These are phyloP conservation scores for Neckera pumila DNA, from an alignment of 225 moss, liverwort and hornwort genomes.

Conservation along the genomic window DNA sequence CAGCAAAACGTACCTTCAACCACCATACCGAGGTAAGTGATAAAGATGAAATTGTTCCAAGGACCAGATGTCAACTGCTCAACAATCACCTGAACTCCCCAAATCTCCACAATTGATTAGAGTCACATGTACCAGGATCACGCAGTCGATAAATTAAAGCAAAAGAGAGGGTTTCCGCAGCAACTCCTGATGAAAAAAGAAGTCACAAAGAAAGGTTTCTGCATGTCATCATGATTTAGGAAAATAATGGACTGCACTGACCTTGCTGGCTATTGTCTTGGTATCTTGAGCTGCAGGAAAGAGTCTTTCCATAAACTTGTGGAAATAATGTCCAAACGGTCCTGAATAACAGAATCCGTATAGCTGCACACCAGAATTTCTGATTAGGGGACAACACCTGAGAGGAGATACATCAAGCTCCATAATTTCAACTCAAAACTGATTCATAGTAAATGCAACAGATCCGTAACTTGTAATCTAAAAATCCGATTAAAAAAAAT, in stretches of 20 bases:
- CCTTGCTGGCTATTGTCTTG: conserved; percentile 78
- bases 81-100: conserved; percentile 54
- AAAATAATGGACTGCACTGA: background rate
- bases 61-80: conserved; percentile 96
- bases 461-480: background rate
- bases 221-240: background rate
- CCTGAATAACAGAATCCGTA: conserved; percentile 86
- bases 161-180: background rate
- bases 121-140: background rate
- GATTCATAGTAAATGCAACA: background rate
- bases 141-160: background rate
- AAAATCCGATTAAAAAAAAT: background rate
- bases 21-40: conserved; percentile 66
- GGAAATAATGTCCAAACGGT: conserved; percentile 90
- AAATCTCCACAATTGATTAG: background rate
- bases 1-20: conserved; percentile 54
- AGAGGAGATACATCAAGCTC: background rate
- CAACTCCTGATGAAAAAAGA: background rate
- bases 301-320: conserved; percentile 72
- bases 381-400: background rate
- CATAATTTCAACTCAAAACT: background rate
- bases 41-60: conserved; percentile 89
- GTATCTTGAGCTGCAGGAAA: conserved; percentile 62
- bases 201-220: background rate
- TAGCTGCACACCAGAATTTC: conserved; percentile 36